These are phyloP conservation scores for Agrocybe praecox DNA, from an alignment of 768 basidiomycete species.

Conservation along the genomic window DNA sequence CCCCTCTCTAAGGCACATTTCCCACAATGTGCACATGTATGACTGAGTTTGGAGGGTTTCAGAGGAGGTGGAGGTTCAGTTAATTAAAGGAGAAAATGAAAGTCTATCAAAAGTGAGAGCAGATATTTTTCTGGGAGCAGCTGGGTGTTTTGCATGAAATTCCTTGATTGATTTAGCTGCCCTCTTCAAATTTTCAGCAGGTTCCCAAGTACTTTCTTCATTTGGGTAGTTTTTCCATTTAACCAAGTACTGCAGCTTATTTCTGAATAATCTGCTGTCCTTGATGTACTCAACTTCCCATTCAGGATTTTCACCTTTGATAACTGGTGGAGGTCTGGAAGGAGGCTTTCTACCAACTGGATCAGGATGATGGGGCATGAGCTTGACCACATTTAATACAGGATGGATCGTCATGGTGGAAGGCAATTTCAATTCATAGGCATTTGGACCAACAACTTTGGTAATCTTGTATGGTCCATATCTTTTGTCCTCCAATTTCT, in stretches of 20 bases:
- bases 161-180: not conserved
- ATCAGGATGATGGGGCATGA: not conserved
- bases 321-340: slow-evolving; percentile 1
- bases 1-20: slow-evolving; percentile 3
- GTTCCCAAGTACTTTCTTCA: slow-evolving; percentile 3
- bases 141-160: not conserved
- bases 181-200: not conserved
- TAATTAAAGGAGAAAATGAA: not conserved
- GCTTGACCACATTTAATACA: not conserved
- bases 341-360: not conserved
- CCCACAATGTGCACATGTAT: not conserved
- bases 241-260: slow-evolving; percentile 12
- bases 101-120: slow-evolving; percentile 2
- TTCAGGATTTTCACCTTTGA: slow-evolving; percentile 2
- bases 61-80: not conserved
- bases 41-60: not conserved
- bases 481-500: not conserved
- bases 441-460: not conserved
- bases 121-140: slow-evolving; percentile 1
- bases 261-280: slow-evolving; percentile 8
- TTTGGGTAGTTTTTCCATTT: slow-evolving; percentile 7
- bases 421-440: not conserved
- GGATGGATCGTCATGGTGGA: not conserved
- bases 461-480: not conserved
- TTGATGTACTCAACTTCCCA: slow-evolving; percentile 8